Base-by-base conservation (phyloP, 2,329 filamentous ascomycete species). In the Botrytis tulipae region DNA sequence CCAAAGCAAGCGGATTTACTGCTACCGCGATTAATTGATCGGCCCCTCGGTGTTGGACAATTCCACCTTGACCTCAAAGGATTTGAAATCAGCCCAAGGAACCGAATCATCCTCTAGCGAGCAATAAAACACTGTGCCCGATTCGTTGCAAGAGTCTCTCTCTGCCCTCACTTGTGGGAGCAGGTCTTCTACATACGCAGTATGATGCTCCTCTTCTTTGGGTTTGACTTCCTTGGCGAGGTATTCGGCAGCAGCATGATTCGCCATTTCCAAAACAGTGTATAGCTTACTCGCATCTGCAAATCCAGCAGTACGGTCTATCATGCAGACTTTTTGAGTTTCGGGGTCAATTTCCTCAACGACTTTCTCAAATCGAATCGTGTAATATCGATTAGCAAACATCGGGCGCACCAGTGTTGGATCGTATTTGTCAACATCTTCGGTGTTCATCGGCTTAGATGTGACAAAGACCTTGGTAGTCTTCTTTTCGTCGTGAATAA, bases 191-290 rank as follows among this genome's bases (percentile, higher is more conserved):
- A 70, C 29, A n/a, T 60, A 72, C 0, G 4, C 0, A 20, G 4
- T 44, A 3, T 60, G 46, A 22, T 74, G 29, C 14, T 63, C n/a
- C 12, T 73, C n/a, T 12, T 74, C 75, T 59, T 12, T 60, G 3
- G 77, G 77, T 48, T 70, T 72, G 2, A 76, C 3, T 29, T 63
- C 59, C 2, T 70, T 29, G 22, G 74, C n/a, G 4, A 76, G 14
- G 18, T 73, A 67, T 20, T 75, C 72, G 20, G 48, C 73, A 9
- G 77, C 77, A 35, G 72, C 75, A 60, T 76, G 71, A 29, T 78
- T 78, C 1, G 76, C 77, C 70, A 78, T 72, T 29, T 76, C 68
- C 6, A 75, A 46, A 25, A 60, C 71, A 1, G 63, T 69, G n/a
- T 70, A 73, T 8, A 70, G 46, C 14, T 70, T 73, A 20, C n/a